These are phyloP conservation scores for Tricholoma matsutake DNA, from an alignment of 768 basidiomycete genomes.

Conservation along the genomic window DNA sequence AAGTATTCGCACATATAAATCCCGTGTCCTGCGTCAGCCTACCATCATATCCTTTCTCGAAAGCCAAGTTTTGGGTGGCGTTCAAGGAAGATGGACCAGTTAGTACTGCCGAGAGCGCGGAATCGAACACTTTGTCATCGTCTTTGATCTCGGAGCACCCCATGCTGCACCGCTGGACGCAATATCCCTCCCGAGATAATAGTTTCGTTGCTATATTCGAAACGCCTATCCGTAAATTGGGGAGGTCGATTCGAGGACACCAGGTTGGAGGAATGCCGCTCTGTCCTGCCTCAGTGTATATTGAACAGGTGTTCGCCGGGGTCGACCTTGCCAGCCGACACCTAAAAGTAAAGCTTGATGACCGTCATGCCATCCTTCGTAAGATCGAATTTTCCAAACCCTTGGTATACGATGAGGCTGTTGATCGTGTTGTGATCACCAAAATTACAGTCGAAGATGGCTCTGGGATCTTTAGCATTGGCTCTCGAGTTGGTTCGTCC, in stretches of 20 bases:
- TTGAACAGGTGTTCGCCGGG: constrained; percentile 52
- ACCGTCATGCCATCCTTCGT: constrained; percentile 38
- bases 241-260: constrained; percentile 51
- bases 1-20: constrained; percentile 45
- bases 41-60: constrained; percentile 63
- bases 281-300: constrained; percentile 66
- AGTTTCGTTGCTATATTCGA: constrained; percentile 45
- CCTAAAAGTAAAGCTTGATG: constrained; percentile 20
- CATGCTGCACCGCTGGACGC: constrained; percentile 40
- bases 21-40: constrained; percentile 44
- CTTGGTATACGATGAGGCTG: constrained; percentile 41
- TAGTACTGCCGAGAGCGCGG: background rate
- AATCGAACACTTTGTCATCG: background rate
- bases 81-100: constrained; percentile 31
- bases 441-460: constrained; percentile 35
- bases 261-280: constrained; percentile 51
- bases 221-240: constrained; percentile 45
- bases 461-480: constrained; percentile 44
- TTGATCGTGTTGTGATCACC: constrained; percentile 34
- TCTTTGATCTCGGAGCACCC: constrained; percentile 24
- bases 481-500: constrained; percentile 34
- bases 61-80: constrained; percentile 53
- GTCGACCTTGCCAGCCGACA: constrained; percentile 35
- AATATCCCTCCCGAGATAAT: constrained; percentile 37
- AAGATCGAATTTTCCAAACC: constrained; percentile 50